Base-by-base conservation (phyloP, 2,329 filamentous ascomycete genomes). In the Parastagonospora nodorum region DNA sequence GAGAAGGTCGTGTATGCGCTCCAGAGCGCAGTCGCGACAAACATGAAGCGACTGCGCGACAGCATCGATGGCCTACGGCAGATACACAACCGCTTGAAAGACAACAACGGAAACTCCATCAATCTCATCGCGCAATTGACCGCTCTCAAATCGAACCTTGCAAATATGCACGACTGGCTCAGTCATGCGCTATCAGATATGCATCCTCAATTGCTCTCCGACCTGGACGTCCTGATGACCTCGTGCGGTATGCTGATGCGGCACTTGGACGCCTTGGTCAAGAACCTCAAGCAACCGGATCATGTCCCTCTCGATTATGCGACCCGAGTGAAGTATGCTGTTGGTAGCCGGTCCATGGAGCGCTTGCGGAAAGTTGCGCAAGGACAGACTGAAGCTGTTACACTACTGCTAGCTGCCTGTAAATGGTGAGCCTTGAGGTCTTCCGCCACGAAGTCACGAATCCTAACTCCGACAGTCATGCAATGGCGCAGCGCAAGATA, bases 121-220 rank as follows among this genome's bases (percentile, higher is more conserved):
- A 72, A 73, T 43, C 58, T 73, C 15, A 72, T 73, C 52, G 70
- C 70, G 39, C 69, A 73, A 45, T 45, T 72, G 29, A 69, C 69
- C 1, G 62, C 69, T 1, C 48, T 73, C 36, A 72, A 70, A 45
- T 68, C 69, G 11, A 69, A 64, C 39, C 61, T 72, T 39, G 63
- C 58, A 11, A 68, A 67, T 48, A 69, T 72, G 54, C 64, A 67
- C 38, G 68, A 72, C 49, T 71, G 67, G 68, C 64, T 73, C 48
- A 66, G 66, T 19, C 67, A 64, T 60, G 65, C 63, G 2, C 61
- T 72, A 43, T 56, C 61, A 37, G 68, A 72, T 46, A 57, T 73
- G 58, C 70, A 73, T 41, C 61, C 66, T 11, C 70, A 73, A 46
- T 60, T 73, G 24, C 67, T 73, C 24, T 62, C 61, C 8, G 70